A percentile compares a stretch with the other conserved stretches of the same genome.
Evolutionary conservation across 768 basidiomycete species (phyloP).

Genomic region (Leccinum disarticulatum): DNA sequence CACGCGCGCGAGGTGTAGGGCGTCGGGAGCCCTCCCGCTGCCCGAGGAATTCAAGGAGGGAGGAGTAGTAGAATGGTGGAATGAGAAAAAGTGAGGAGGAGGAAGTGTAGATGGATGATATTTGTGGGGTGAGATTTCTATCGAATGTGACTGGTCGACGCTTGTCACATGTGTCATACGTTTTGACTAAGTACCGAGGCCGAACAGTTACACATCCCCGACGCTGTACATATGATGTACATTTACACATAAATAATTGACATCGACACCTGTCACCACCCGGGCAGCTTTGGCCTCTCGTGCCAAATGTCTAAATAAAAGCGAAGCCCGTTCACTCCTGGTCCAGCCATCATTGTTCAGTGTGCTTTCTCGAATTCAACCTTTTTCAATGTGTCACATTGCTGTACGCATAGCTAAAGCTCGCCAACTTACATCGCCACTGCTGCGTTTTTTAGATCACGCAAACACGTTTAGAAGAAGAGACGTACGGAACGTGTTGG

Average conservation of each 20-base stretch:
- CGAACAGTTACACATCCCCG: neutral
- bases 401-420: neutral
- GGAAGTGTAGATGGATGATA: neutral
- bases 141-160: conserved; percentile 1
- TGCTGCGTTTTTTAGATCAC: conserved; percentile 2
- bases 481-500: conserved; percentile 8
- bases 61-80: neutral
- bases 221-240: neutral
- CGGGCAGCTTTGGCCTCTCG: neutral
- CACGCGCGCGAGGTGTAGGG: conserved; percentile 6
- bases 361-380: conserved; percentile 4
- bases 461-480: neutral
- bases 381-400: neutral
- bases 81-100: neutral
- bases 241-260: neutral
- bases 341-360: neutral
- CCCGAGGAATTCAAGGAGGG: neutral
- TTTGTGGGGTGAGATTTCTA: neutral
- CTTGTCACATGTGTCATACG: neutral
- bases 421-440: conserved; percentile 12
- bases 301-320: neutral
- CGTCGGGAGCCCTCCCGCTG: conserved; percentile 5
- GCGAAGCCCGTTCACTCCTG: neutral
- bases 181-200: neutral
- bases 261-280: neutral